Evolutionary conservation across 768 basidiomycete genomes (phyloP).

Genomic region (Fistulinella prunicolor): DNA sequence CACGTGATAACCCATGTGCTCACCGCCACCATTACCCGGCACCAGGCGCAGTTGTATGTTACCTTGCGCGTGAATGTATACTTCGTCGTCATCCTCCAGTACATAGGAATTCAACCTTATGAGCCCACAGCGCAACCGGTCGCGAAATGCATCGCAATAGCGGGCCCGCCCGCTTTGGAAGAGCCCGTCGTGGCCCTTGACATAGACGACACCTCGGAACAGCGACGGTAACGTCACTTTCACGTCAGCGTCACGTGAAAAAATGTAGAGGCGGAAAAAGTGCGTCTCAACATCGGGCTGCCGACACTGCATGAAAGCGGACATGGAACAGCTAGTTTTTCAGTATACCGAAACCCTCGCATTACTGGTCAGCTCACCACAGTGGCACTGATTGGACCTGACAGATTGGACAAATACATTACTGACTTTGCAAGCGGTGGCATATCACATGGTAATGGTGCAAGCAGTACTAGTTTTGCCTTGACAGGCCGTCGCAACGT

Average conservation of each 20-base stretch:
- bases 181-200: constrained; percentile 16
- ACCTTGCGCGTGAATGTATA: constrained; percentile 29
- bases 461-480: constrained; percentile 27
- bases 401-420: constrained; percentile 29
- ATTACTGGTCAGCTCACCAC: constrained; percentile 20
- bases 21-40: constrained; percentile 6
- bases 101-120: constrained; percentile 20
- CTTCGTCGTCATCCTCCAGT: constrained; percentile 29
- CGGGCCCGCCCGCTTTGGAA: constrained; percentile 10
- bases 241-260: constrained; percentile 28
- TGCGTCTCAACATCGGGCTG: constrained; percentile 26
- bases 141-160: constrained; percentile 25
- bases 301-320: constrained; percentile 22
- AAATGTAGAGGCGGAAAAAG: constrained; percentile 30
- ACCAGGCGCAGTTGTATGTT: constrained; percentile 21
- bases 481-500: constrained; percentile 21
- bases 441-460: constrained; percentile 27
- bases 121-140: constrained; percentile 20
- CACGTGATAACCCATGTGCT: constrained; percentile 21
- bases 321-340: neutral
- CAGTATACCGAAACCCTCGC: neutral
- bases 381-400: constrained; percentile 22
- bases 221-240: constrained; percentile 26
- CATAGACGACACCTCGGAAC: constrained; percentile 28
- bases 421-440: constrained; percentile 33